phyloP scores from a whole-genome alignment of 2,329 filamentous ascomycete species.

The Westerdykella aurantiaca region DNA sequence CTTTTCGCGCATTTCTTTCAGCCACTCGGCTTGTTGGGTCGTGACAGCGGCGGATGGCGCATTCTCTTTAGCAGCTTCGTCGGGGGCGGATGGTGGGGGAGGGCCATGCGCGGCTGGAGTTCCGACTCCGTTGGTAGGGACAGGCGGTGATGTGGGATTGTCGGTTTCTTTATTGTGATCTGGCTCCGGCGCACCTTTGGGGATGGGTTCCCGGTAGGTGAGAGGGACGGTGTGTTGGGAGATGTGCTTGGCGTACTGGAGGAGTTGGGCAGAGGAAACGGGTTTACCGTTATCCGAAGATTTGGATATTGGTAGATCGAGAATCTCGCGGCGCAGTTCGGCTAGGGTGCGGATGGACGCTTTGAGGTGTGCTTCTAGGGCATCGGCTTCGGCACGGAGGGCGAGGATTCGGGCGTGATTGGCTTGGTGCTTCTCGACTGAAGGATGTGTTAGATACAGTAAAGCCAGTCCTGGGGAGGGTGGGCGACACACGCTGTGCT shows the following conservation, averaged over 20 bases:
- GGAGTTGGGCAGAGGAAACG: slow-evolving; percentile 65
- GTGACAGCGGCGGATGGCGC: slow-evolving; percentile 18
- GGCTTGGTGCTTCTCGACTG: slow-evolving; percentile 68
- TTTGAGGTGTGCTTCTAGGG: slow-evolving; percentile 67
- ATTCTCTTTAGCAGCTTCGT: slow-evolving; percentile 18
- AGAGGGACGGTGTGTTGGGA: slow-evolving; percentile 73
- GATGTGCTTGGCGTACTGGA: slow-evolving; percentile 73
- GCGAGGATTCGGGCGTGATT: slow-evolving; percentile 64
- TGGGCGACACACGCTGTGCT: background rate
- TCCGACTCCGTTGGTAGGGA: slow-evolving; percentile 24
- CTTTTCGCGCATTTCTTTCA: slow-evolving; percentile 26
- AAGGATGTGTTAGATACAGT: background rate
- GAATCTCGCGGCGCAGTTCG: slow-evolving; percentile 66
- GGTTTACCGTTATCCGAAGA: slow-evolving; percentile 40
- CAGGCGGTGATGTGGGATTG: slow-evolving; percentile 15
- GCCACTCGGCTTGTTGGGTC: slow-evolving; percentile 29
- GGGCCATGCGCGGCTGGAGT: slow-evolving; percentile 29
- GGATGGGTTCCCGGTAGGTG: slow-evolving; percentile 38
- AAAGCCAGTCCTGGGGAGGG: background rate
- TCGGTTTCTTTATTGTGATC: slow-evolving; percentile 16
- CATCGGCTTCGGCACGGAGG: slow-evolving; percentile 60
- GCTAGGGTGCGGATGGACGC: slow-evolving; percentile 65
- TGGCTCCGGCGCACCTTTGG: slow-evolving; percentile 6
- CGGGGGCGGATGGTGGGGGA: slow-evolving; percentile 9
- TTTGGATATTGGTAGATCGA: slow-evolving; percentile 40